Conservation (phyloP, 2,329 filamentous ascomycete genomes). For the Berkeleyomyces basicola region DNA sequence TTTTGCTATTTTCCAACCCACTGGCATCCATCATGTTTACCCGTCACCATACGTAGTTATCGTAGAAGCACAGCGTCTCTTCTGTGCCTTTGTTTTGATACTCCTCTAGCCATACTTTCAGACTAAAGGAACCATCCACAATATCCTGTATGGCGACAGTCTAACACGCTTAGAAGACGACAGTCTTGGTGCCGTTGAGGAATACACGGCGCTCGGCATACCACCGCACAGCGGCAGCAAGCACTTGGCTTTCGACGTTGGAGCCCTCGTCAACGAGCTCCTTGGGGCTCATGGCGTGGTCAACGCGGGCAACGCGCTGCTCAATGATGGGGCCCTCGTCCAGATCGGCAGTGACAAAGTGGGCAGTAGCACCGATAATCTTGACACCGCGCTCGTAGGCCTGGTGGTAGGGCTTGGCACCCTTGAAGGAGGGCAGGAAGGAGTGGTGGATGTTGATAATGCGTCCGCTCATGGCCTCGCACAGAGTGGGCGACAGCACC, state of each 20-base stretch:
- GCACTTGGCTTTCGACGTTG: constrained; percentile 69
- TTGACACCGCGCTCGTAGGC: constrained; percentile 75
- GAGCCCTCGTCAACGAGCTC: constrained; percentile 64
- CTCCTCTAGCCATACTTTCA: constrained; percentile 1
- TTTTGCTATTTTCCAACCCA: background rate
- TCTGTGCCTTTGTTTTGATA: background rate
- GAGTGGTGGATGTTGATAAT: constrained; percentile 90
- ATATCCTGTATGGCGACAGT: background rate
- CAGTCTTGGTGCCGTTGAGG: constrained; percentile 63
- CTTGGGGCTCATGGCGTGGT: constrained; percentile 61
- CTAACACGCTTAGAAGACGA: constrained; percentile 39
- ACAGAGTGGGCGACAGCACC: constrained; percentile 44
- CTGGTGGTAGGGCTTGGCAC: constrained; percentile 77
- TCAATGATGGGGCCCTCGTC: constrained; percentile 83
- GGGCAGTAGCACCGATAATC: constrained; percentile 73
- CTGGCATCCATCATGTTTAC: background rate
- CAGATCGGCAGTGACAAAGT: constrained; percentile 72
- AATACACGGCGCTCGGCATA: constrained; percentile 64
- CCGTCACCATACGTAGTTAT: background rate
- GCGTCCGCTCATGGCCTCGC: constrained; percentile 56
- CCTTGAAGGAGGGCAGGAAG: constrained; percentile 77
- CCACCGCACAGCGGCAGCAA: constrained; percentile 71
- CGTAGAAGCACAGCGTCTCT: background rate
- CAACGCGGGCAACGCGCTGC: constrained; percentile 61
- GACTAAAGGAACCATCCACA: background rate